Conservation (phyloP, 2,329 filamentous ascomycete species). For the Fonsecaea nubica region DNA sequence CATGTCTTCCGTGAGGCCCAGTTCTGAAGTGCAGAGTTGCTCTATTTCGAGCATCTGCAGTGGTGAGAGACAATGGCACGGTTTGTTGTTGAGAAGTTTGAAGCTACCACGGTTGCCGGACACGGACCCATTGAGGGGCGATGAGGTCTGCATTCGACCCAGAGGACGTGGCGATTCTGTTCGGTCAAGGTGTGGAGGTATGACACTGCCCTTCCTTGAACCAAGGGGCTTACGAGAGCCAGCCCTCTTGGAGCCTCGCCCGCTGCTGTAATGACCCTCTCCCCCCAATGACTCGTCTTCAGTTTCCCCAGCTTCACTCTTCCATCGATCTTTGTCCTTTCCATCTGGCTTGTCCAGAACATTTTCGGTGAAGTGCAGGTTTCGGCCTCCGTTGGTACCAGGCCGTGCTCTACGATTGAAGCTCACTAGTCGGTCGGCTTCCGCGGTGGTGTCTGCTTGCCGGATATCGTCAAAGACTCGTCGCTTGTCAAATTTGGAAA, state of each 20-base stretch:
- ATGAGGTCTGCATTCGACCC: conserved; percentile 46
- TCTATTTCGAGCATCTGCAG: conserved; percentile 92
- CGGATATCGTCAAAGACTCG: conserved; percentile 90
- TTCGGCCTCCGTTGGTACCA: conserved; percentile 81
- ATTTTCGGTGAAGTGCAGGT: conserved; percentile 89
- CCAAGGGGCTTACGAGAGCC: conserved; percentile 47
- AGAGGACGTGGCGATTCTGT: conserved; percentile 39
- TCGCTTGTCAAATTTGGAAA: conserved; percentile 94
- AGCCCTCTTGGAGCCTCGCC: conserved; percentile 53
- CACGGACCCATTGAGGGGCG: conserved; percentile 48
- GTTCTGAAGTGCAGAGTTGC: conserved; percentile 84
- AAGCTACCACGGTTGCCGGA: conserved; percentile 48
- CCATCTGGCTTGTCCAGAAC: conserved; percentile 71
- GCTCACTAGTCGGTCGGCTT: conserved; percentile 85
- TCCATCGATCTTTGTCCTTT: conserved; percentile 60
- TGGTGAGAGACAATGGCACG: conserved; percentile 67
- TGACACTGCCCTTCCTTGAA: conserved; percentile 53
- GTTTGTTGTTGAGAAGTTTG: conserved; percentile 61
- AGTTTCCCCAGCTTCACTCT: conserved; percentile 74
- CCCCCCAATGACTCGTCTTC: conserved; percentile 49
- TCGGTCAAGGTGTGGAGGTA: conserved; percentile 47
- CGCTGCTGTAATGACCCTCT: conserved; percentile 54
- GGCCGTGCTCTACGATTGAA: conserved; percentile 75
- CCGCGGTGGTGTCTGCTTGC: conserved; percentile 85
- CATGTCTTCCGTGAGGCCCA: conserved; percentile 85